phyloP scores from a whole-genome alignment of 1,284 basidiomycete species.

The Trametes sp. region DNA sequence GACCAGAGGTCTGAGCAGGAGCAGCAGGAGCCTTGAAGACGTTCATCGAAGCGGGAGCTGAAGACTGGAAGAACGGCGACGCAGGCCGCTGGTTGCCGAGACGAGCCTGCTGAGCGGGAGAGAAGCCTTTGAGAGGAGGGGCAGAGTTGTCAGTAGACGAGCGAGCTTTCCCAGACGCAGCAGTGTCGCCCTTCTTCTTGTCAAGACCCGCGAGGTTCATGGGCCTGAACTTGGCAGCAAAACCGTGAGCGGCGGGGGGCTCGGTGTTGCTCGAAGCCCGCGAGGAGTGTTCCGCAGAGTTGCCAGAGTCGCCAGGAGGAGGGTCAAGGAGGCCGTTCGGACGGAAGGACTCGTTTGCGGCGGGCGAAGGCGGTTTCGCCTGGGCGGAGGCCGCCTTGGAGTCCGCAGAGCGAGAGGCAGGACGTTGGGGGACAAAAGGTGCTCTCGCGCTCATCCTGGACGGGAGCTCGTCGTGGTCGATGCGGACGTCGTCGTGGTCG shows the following conservation, averaged over 20 bases:
- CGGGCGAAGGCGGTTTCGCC: constrained; percentile 5
- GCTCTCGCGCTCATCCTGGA: constrained; percentile 29
- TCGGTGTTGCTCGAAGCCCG: neutral
- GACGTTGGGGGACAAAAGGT: constrained; percentile 29
- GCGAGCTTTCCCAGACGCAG: constrained; percentile 19
- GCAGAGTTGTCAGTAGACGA: constrained; percentile 17
- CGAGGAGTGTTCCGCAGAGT: neutral
- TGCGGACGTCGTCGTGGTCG: constrained; percentile 8
- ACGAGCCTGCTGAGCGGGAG: constrained; percentile 26
- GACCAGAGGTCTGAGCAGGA: constrained; percentile 24
- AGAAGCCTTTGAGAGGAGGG: constrained; percentile 28
- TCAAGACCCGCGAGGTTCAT: constrained; percentile 38
- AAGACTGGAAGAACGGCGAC: constrained; percentile 34
- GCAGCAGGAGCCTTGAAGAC: constrained; percentile 27
- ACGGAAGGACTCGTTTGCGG: constrained; percentile 22
- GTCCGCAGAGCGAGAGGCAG: constrained; percentile 14
- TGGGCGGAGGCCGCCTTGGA: neutral
- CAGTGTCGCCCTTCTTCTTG: constrained; percentile 28
- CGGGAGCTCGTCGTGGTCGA: neutral
- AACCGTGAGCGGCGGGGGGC: neutral
- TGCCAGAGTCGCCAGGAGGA: constrained; percentile 10
- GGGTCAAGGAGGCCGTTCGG: constrained; percentile 27
- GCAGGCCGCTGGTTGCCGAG: constrained; percentile 27
- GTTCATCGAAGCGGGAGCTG: neutral
- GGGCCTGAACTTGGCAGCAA: constrained; percentile 36